Percentiles rank a stretch among this genome's conserved stretches.
Evolutionary conservation across 164 flowering plant genomes (phyloP).

Genomic region (Magnolia kwangsiensis): DNA sequence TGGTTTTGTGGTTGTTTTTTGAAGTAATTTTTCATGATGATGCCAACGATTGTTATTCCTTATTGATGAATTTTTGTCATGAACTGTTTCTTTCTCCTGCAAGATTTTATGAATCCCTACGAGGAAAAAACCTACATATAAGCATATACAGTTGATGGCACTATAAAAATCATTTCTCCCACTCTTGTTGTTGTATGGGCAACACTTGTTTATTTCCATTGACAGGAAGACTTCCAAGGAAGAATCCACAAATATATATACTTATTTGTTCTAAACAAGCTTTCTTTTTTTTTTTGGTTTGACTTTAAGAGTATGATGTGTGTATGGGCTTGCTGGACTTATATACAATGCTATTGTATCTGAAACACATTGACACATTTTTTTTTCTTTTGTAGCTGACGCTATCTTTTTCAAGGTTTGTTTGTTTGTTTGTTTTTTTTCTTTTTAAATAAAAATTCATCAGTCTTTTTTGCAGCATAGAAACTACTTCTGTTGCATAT

Average conservation of each 20-base stretch:
- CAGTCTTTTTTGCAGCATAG: background rate
- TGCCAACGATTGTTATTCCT: no score
- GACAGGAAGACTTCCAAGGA: background rate
- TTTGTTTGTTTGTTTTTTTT: conserved; percentile 1
- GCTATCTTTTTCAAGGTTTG: conserved; percentile 63
- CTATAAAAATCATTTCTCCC: background rate
- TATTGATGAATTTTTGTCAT: background rate
- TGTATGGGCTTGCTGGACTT: background rate
- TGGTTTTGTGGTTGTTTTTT: no score
- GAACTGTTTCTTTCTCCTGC: background rate
- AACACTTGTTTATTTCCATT: background rate
- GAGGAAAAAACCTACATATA: background rate
- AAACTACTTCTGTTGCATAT: background rate
- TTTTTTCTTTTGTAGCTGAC: conserved; percentile 61
- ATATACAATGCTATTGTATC: background rate
- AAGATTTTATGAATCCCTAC: background rate
- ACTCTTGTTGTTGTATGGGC: background rate
- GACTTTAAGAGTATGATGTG: background rate
- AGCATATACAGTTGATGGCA: background rate
- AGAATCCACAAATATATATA: background rate
- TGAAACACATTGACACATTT: conserved; percentile 10
- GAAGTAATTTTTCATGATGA: no score
- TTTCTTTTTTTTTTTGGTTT: background rate
- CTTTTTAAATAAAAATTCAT: no score
- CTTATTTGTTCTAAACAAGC: background rate